Evolutionary conservation across 306 rosid genomes (phyloP).

Genomic region (Lupinus albus): DNA sequence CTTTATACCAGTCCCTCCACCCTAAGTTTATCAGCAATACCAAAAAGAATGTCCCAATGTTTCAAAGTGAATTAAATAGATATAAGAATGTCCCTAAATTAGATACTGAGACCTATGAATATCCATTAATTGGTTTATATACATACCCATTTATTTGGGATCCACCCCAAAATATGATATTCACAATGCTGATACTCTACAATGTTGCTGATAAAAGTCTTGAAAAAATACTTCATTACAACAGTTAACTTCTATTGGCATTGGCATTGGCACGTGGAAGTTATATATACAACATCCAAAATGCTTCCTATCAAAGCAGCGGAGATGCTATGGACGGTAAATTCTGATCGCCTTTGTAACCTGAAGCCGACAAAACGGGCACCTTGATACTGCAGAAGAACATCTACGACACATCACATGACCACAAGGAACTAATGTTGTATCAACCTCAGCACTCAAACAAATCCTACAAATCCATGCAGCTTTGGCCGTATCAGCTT

Average conservation of each 20-base stretch:
- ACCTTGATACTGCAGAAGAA: slow-evolving; percentile 84
- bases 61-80: neutral
- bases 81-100: no score
- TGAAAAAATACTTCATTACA: slow-evolving; percentile 13
- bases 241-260: neutral
- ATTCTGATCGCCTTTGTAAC: slow-evolving; percentile 76
- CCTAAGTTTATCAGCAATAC: neutral
- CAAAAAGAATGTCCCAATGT: neutral
- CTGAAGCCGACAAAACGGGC: slow-evolving; percentile 93
- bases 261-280: neutral
- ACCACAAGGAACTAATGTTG: slow-evolving; percentile 90
- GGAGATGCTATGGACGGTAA: slow-evolving; percentile 65
- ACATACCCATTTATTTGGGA: neutral
- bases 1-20: neutral
- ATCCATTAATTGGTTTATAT: no score
- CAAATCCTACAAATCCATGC: slow-evolving; percentile 96
- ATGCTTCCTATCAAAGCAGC: slow-evolving; percentile 18
- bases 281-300: neutral
- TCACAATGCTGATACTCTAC: neutral
- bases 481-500: slow-evolving; percentile 89
- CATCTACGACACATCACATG: slow-evolving; percentile 93
- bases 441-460: slow-evolving; percentile 77
- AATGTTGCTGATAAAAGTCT: neutral
- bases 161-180: slow-evolving; percentile 3
- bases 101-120: neutral